Evolutionary conservation across 257 asterid genomes (phyloP).

Genomic region (Phtheirospermum japonicum): DNA sequence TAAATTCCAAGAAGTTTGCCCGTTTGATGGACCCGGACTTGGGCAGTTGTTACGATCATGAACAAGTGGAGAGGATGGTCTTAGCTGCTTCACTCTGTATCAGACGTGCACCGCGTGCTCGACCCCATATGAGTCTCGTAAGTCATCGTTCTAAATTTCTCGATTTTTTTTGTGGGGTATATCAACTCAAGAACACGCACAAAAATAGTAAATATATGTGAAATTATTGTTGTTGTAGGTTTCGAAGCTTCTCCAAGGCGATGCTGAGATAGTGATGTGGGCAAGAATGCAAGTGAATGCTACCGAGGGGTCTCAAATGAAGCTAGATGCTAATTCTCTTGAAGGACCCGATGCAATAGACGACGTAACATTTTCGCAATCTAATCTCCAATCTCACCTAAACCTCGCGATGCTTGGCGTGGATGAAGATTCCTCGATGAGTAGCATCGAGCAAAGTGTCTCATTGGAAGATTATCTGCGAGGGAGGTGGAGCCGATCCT

Average conservation of each 20-base stretch:
- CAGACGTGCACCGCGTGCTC: constrained; percentile 82
- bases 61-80: constrained; percentile 75
- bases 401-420: constrained; percentile 85
- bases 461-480: constrained; percentile 74
- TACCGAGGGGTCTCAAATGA: constrained; percentile 41
- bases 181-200: too few species aligned
- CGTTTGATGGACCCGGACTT: constrained; percentile 65
- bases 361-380: constrained; percentile 56
- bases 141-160: constrained; percentile 30
- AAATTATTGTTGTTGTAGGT: constrained; percentile 32
- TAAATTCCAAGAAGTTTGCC: constrained; percentile 54
- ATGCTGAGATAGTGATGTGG: constrained; percentile 60
- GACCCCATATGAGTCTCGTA: constrained; percentile 89
- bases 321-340: constrained; percentile 26
- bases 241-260: constrained; percentile 81
- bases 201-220: not conserved
- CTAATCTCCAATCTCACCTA: constrained; percentile 74
- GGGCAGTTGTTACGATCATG: constrained; percentile 51
- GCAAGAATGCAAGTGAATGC: constrained; percentile 65
- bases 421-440: constrained; percentile 69
- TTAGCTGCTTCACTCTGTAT: constrained; percentile 88
- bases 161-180: too few species aligned
- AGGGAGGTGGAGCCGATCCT: constrained; percentile 86
- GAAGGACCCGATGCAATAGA: constrained; percentile 64
- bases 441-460: constrained; percentile 82